Conservation (phyloP, 1,284 basidiomycete genomes). For the Heterobasidion parviporum region DNA sequence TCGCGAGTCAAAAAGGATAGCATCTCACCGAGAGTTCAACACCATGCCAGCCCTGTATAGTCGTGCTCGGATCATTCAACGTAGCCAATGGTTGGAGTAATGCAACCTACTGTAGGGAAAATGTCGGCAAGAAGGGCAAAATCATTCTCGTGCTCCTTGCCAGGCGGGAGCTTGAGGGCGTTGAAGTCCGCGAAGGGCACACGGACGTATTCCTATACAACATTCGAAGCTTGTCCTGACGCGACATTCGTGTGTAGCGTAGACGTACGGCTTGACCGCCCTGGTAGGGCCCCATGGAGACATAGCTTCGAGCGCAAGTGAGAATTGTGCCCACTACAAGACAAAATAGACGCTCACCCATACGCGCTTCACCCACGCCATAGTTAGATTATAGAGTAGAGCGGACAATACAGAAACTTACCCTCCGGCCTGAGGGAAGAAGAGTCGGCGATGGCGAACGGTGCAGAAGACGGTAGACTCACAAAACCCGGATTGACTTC, state of each 20-base stretch:
- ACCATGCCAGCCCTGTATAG: constrained; percentile 42
- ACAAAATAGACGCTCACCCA: no score
- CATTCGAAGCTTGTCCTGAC: no score
- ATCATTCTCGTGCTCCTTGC: constrained; percentile 44
- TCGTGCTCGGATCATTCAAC: not conserved
- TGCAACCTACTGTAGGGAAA: constrained; percentile 35
- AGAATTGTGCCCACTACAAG: no score
- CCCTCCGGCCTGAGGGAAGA: constrained; percentile 19
- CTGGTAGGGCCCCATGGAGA: no score
- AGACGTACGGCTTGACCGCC: no score
- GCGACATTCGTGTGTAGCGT: no score
- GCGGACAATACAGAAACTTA: not conserved
- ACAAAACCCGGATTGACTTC: constrained; percentile 48
- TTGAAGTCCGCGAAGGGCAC: no score
- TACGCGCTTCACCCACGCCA: no score
- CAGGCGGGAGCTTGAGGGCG: constrained; percentile 36
- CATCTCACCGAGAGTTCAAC: constrained; percentile 34
- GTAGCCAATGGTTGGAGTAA: not conserved
- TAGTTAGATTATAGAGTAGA: no score
- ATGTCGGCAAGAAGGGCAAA: constrained; percentile 47
- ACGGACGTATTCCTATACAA: no score
- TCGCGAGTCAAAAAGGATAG: no score
- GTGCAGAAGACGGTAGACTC: constrained; percentile 13
- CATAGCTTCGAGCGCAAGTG: no score
- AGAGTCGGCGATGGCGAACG: not conserved